These are phyloP conservation scores for Ganoderma boninense DNA, from an alignment of 1,284 basidiomycete species.

Conservation along the genomic window DNA sequence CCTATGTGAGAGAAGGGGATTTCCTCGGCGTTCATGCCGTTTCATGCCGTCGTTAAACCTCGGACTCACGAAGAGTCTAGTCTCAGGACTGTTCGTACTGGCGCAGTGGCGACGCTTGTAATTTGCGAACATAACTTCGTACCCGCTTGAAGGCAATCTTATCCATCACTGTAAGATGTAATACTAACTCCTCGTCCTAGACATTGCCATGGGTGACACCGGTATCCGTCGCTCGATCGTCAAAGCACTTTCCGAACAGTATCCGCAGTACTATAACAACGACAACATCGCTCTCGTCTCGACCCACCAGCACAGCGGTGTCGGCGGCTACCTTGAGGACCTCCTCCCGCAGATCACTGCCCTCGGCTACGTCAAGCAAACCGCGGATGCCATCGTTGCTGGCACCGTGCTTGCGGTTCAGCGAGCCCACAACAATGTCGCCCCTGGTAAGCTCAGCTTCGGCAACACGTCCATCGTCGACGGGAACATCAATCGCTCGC, in stretches of 20 bases:
- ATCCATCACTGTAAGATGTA: neutral
- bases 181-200: slow-evolving; percentile 42
- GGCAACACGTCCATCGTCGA: slow-evolving; percentile 75
- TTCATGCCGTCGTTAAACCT: no score
- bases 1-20: no score
- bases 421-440: slow-evolving; percentile 71
- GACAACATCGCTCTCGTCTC: slow-evolving; percentile 81
- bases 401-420: slow-evolving; percentile 77
- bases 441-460: slow-evolving; percentile 64
- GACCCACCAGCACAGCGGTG: slow-evolving; percentile 83
- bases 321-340: slow-evolving; percentile 82
- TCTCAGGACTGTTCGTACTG: no score
- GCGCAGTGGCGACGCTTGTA: no score
- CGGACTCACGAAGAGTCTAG: no score
- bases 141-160: no score
- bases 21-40: no score
- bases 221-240: slow-evolving; percentile 80
- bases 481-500: slow-evolving; percentile 79
- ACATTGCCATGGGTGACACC: slow-evolving; percentile 84
- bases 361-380: slow-evolving; percentile 75
- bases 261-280: slow-evolving; percentile 72
- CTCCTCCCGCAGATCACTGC: slow-evolving; percentile 82
- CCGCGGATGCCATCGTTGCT: slow-evolving; percentile 73
- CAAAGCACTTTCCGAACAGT: slow-evolving; percentile 58
- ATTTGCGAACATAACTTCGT: no score